Evolutionary conservation across 2,329 filamentous ascomycete genomes (phyloP), one percentile per base, ranked within the genome.

Genomic region (Arachnomyces sp.): DNA sequence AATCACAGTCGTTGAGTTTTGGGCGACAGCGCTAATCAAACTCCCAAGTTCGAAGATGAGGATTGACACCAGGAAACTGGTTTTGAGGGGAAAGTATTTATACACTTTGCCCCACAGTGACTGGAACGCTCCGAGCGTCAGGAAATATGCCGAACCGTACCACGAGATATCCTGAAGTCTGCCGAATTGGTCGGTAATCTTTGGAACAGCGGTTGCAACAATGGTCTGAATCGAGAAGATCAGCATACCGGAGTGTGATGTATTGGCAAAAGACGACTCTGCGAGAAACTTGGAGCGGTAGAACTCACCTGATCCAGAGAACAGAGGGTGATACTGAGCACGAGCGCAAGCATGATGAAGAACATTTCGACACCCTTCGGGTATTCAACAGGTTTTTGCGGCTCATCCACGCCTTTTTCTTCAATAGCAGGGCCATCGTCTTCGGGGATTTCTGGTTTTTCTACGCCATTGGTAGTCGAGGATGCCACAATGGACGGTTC

Each of bases 31-130:
- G 32, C 54, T 56, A 36, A 60, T 43, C 29, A 57, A 36, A 31
- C 46, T 51, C 8, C 57, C 57, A 3, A 58, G 21, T 28, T 60
- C 56, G 32, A 60, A 60, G 28, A 59, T 48, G 8, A 45, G 42
- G 17, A 59, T 55, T 12, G 54, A 50, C 11, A 43, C 33, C 14
- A 60, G 40, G 40, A 52, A 60, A 16, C 51, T 49, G 34, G 48
- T 56, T 48, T 60, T 60, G 38, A 57, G 54, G 7, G 51, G 47
- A 44, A 50, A 48, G n/a, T 46, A 48, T 9, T 39, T 48, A 32
- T 52, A 50, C 11, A 55, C 21, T 39, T 53, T 51, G 8, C 47
- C 51, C 11, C 44, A 49, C 31, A 46, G 31, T 28, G 49, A 46
- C 33, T 56, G 52, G 28, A 40, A 40, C 11, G 37, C 28, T 25